Base-by-base conservation (phyloP, 495 filamentous ascomycete species). In the Chaetomium tenue region DNA sequence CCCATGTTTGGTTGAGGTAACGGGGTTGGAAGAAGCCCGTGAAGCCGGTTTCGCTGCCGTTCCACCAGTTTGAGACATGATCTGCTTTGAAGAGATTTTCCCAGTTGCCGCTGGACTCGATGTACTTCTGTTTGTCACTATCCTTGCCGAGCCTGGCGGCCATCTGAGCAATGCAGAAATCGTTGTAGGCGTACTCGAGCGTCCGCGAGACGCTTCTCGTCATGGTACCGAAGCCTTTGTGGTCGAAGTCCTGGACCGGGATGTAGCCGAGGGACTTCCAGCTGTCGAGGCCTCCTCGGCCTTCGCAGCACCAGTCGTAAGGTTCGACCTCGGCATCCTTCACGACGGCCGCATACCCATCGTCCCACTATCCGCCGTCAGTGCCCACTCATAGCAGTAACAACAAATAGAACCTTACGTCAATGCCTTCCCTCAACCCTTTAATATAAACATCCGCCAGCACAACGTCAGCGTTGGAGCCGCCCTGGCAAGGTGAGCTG, bases 391-490 rank as follows among this genome's bases (percentile, higher is more conserved):
- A 22, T 2, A 12, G 7, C 9, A 9, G 8, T 8, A 1, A 44
- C 15, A 13, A 37, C 33, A 37, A 37, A 37, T 37, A 12, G n/a
- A 16, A 7, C 13, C 75, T 72, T 68, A 80, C 78, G 66, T 92
- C 84, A n/a, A 92, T 82, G 20, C 78, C 81, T 25, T 74, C 81
- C 0, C 76, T 72, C 6, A 91, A 78, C 8, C 85, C 86, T 67
- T 93, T 93, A 22, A 92, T 40, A 65, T 86, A 91, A 0, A 84
- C 84, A 70, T 92, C 89, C 0, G 83, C 85, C 13, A 92, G 73
- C 4, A 93, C 72, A 28, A 89, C 83, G 67, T 93, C 89, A n/a
- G 90, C 89, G 64, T 93, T 92, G 0, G 89, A 91, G 0, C 90
- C 90, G 25, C 90, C 91, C 75, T 73, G 22, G 16, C 1, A 42